These are phyloP conservation scores for Herpetomonas muscarum DNA, from an alignment of 208 protist species.

Conservation along the genomic window DNA sequence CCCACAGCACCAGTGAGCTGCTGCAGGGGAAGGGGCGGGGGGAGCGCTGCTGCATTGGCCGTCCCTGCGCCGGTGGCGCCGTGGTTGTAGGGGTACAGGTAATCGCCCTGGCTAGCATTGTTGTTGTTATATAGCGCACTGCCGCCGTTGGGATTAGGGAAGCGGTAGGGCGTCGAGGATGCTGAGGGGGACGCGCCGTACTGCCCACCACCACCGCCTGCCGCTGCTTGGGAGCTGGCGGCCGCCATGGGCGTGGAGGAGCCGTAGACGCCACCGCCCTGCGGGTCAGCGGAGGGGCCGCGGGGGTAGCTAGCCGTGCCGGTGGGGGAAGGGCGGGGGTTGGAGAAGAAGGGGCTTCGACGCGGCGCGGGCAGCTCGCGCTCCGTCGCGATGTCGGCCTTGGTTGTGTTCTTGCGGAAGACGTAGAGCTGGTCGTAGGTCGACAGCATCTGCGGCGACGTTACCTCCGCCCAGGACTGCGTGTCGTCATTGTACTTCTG, in stretches of 20 bases:
- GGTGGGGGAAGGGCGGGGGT: background rate
- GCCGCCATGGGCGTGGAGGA: no score
- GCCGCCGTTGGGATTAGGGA: no score
- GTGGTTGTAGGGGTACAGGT: no score
- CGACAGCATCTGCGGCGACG: slow-evolving; percentile 28
- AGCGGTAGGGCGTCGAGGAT: no score
- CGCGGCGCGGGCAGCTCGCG: slow-evolving; percentile 68
- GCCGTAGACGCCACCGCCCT: no score
- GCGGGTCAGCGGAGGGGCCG: slow-evolving; percentile 1
- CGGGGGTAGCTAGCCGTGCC: background rate
- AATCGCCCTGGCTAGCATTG: no score
- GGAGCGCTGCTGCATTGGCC: background rate
- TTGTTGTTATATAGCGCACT: no score
- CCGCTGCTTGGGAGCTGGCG: no score
- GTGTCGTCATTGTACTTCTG: slow-evolving; percentile 73
- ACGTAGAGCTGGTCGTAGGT: slow-evolving; percentile 81
- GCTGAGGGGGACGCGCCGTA: no score
- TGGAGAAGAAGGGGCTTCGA: slow-evolving; percentile 33
- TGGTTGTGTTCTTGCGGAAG: slow-evolving; percentile 71
- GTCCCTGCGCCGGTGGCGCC: background rate
- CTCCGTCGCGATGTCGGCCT: slow-evolving; percentile 66
- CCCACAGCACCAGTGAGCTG: background rate
- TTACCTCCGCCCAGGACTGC: slow-evolving; percentile 54
- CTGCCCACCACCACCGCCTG: no score
- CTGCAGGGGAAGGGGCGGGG: slow-evolving; percentile 1